These are phyloP conservation scores for Yamadazyma kitorensis DNA, from an alignment of 805 yeast species.

Conservation along the genomic window DNA sequence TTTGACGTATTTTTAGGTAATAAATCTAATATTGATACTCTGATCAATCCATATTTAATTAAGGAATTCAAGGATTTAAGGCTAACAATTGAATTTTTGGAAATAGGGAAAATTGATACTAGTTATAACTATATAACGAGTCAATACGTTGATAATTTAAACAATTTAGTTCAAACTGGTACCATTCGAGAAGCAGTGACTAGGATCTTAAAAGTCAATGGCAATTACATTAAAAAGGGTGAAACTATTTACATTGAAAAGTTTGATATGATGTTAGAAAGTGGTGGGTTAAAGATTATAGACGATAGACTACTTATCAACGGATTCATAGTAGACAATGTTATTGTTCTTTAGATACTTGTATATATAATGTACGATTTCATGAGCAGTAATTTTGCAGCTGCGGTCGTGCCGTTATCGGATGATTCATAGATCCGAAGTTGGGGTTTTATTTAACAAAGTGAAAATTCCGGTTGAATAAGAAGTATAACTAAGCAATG, in stretches of 20 bases:
- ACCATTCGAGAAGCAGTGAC: slow-evolving; percentile 15
- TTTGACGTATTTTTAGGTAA: slow-evolving; percentile 31
- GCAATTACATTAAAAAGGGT: slow-evolving; percentile 22
- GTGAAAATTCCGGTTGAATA: too few species aligned
- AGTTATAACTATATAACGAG: slow-evolving; percentile 2
- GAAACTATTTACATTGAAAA: slow-evolving; percentile 2
- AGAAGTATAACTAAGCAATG: too few species aligned
- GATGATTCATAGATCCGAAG: too few species aligned
- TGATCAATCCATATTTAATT: slow-evolving; percentile 34
- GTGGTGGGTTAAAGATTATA: slow-evolving; percentile 1
- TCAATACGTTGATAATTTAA: slow-evolving; percentile 17
- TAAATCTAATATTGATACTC: slow-evolving; percentile 16
- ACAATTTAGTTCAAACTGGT: too few species aligned
- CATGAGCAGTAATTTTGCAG: too few species aligned
- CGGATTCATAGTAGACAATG: slow-evolving; percentile 14
- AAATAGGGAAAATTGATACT: slow-evolving; percentile 38
- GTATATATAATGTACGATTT: too few species aligned
- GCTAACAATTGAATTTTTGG: slow-evolving; percentile 45
- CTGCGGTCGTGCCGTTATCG: too few species aligned
- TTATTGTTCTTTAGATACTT: slow-evolving; percentile 1
- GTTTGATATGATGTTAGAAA: slow-evolving; percentile 3
- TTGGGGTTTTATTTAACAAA: too few species aligned
- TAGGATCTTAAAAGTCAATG: slow-evolving; percentile 33
- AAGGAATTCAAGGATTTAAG: slow-evolving; percentile 42
- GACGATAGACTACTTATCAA: slow-evolving; percentile 8